phyloP scores from a whole-genome alignment of 192 early-diverging fungal genomes.

The Jimgerdemannia lactiflua region DNA sequence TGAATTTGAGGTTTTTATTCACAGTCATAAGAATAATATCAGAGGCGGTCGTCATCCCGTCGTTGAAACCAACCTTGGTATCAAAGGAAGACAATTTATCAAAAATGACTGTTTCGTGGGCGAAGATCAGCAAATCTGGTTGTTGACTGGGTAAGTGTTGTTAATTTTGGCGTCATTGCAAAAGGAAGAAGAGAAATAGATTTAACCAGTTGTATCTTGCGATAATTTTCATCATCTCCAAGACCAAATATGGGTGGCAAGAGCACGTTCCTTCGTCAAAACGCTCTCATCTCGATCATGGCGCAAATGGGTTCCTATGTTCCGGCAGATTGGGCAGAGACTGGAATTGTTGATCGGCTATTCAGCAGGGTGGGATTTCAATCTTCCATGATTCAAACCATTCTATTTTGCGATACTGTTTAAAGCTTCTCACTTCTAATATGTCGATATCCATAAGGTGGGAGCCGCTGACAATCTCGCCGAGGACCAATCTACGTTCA shows the following conservation, averaged over 20 bases:
- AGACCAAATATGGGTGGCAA: constrained; percentile 91
- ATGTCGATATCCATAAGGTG: constrained; percentile 21
- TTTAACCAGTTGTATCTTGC: neutral
- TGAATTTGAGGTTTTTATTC: too few species aligned
- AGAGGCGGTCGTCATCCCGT: constrained; percentile 78
- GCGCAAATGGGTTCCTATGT: constrained; percentile 82
- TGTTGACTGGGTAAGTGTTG: constrained; percentile 64
- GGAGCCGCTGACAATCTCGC: constrained; percentile 50
- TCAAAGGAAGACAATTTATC: constrained; percentile 38
- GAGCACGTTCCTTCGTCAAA: constrained; percentile 81
- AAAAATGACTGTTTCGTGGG: constrained; percentile 70
- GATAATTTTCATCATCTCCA: neutral
- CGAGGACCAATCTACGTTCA: constrained; percentile 61
- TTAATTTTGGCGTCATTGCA: neutral
- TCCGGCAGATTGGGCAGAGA: constrained; percentile 35
- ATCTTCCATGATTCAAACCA: neutral
- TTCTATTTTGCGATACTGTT: neutral
- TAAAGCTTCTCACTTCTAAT: neutral
- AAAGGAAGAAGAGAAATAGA: neutral
- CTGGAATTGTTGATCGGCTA: constrained; percentile 46
- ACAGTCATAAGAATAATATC: constrained; percentile 26
- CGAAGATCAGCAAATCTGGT: constrained; percentile 49
- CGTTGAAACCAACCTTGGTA: constrained; percentile 45
- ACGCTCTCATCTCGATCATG: constrained; percentile 75
- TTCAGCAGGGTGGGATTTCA: constrained; percentile 40